Percentiles rank a stretch among this genome's conserved stretches.
phyloP scores from a whole-genome alignment of 352 stramenopile species.

The Phytophthora ramorum region DNA sequence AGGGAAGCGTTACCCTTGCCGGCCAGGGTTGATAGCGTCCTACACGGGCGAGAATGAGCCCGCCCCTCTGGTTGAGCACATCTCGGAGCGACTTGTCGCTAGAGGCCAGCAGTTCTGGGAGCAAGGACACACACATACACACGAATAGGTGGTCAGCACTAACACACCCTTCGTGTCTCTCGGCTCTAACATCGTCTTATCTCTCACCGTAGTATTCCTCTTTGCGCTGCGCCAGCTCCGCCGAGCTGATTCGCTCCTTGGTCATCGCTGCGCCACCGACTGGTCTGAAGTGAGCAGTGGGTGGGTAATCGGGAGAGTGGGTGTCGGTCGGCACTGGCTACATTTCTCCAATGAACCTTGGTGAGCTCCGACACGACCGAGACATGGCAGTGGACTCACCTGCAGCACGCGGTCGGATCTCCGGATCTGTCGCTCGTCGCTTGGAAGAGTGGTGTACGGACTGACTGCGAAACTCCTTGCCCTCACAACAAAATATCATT shows the following conservation, averaged over 20 bases:
- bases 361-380: background rate
- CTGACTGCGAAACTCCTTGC: conserved; percentile 23
- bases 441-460: conserved; percentile 20
- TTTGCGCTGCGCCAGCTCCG: conserved; percentile 51
- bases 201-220: conserved; percentile 62
- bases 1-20: conserved; percentile 51
- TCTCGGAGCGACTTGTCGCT: conserved; percentile 63
- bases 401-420: conserved; percentile 20
- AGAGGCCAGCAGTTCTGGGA: conserved; percentile 64
- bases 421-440: conserved; percentile 22
- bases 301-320: background rate
- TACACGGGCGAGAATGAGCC: conserved; percentile 79
- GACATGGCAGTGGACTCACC: conserved; percentile 4
- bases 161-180: background rate
- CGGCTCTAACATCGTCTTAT: background rate
- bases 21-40: conserved; percentile 87
- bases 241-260: conserved; percentile 49
- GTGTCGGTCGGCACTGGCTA: conserved; percentile 9
- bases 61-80: conserved; percentile 79
- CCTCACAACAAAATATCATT: background rate
- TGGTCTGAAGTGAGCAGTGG: conserved; percentile 8
- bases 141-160: conserved; percentile 1
- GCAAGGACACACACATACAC: conserved; percentile 4
- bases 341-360: background rate
- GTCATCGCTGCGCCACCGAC: conserved; percentile 27